Base-by-base conservation (phyloP, 345 rosid species). In the Lumnitzera racemosa region DNA sequence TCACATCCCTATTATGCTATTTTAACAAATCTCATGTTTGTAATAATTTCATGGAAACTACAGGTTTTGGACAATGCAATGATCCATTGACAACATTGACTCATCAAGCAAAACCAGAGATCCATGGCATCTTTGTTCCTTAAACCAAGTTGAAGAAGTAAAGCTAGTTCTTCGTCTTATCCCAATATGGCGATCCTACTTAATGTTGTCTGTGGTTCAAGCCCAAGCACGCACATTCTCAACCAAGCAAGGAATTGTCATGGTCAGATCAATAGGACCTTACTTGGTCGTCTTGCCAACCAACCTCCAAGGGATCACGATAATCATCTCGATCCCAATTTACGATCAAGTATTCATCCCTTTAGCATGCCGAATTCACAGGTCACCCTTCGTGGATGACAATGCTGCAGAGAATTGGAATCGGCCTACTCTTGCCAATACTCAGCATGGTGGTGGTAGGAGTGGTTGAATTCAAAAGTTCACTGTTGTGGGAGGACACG, bases 71-170 rank as follows among this genome's bases (percentile, higher is more conserved):
- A 92, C 52, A 92, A 89, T 62, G 96, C 96, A 58, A 80, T 76
- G 82, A 71, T 89, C 20, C 24, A 68, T 87, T 0, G 96, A 92
- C 72, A 62, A 68, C 23, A 1, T 66, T 7, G 96, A 89, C 65
- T 56, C 61, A 6, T 51, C 80, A 0, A 69, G 71, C 73, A 61
- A 65, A 49, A 25, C 43, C 11, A 82, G 81, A 67, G 67, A 87
- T 63, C 90, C 87, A 8, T 89, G 98, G 98, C 69, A 90, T 56
- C 78, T 92, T 15, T 89, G 98, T 72, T 55, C 96, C 0, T 61
- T 79, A 56, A 84, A 74, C 76, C 96, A 87, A 75, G 96, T 92
- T 48, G 98, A 92, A 75, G 90, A 92, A 84, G 88, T 85, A 43
- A 92, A 92, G 71, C 84, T 79, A 27, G 5, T 27, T 5, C 31